Evolutionary conservation across 2,329 filamentous ascomycete species (phyloP).

Genomic region (Diplodia sapinea): DNA sequence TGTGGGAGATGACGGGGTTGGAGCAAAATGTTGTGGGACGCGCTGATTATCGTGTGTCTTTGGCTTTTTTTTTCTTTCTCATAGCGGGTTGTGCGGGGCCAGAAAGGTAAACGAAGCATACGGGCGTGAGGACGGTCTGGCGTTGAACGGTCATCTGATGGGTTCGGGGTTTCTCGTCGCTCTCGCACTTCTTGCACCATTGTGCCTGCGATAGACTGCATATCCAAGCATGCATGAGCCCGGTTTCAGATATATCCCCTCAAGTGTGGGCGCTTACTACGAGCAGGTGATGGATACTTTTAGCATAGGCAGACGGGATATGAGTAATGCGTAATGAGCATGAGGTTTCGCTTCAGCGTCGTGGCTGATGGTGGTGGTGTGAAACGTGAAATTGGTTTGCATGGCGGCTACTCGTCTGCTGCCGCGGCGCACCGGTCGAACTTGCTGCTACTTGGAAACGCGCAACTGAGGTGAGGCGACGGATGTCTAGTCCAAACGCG

Average conservation of each 20-base stretch:
- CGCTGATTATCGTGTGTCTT: neutral
- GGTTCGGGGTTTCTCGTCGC: neutral
- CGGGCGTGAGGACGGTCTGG: neutral
- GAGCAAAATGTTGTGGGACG: neutral
- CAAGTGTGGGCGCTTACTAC: neutral
- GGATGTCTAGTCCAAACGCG: too few relatives aligned
- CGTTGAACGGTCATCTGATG: neutral
- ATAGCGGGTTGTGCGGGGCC: neutral
- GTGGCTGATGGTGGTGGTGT: too few relatives aligned
- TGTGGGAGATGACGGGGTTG: too few relatives aligned
- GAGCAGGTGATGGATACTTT: neutral
- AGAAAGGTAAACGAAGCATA: neutral
- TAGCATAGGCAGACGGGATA: slow-evolving; percentile 8
- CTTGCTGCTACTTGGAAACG: too few relatives aligned
- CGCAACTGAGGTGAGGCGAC: too few relatives aligned
- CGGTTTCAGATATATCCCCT: slow-evolving; percentile 12
- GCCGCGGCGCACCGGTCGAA: too few relatives aligned
- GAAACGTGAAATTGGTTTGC: too few relatives aligned
- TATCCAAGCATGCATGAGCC: neutral
- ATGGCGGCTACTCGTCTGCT: too few relatives aligned
- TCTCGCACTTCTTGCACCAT: neutral
- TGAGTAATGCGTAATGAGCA: slow-evolving; percentile 7
- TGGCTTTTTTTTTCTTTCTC: neutral
- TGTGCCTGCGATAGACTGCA: neutral
- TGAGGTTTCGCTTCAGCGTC: neutral